Conservation (phyloP, 768 basidiomycete species). For the Candolleomyces aberdarensis region DNA sequence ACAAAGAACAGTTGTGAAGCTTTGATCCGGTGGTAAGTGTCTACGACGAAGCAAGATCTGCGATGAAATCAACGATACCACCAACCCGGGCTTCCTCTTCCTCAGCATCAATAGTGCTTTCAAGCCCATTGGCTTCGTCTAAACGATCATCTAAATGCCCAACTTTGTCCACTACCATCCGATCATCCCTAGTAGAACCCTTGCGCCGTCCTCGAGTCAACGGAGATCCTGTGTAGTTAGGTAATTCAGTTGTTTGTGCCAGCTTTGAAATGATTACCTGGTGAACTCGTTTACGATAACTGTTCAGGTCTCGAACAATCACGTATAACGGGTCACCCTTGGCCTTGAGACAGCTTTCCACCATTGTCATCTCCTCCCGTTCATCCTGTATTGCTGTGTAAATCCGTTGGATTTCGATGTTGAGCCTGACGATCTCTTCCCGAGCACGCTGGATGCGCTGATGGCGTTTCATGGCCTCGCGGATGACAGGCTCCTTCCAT, state of each 20-base stretch:
- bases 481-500: constrained; percentile 1
- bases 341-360: too few relatives aligned
- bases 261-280: neutral
- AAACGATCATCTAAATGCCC: neutral
- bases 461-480: neutral
- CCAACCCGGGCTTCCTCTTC: neutral
- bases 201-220: neutral
- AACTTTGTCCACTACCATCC: neutral
- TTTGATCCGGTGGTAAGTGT: too few relatives aligned
- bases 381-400: constrained; percentile 3
- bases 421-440: constrained; percentile 4
- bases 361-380: too few relatives aligned
- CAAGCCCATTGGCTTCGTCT: neutral
- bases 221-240: neutral
- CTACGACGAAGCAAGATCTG: neutral
- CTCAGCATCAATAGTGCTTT: neutral
- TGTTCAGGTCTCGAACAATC: neutral
- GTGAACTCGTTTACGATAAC: neutral
- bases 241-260: neutral
- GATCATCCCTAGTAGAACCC: neutral
- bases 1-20: neutral
- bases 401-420: constrained; percentile 5
- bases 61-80: neutral
- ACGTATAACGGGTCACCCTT: too few relatives aligned
- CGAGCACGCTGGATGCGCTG: constrained; percentile 2